phyloP scores from a whole-genome alignment of 495 filamentous ascomycete species.

The Staphylotrichum longicolle region DNA sequence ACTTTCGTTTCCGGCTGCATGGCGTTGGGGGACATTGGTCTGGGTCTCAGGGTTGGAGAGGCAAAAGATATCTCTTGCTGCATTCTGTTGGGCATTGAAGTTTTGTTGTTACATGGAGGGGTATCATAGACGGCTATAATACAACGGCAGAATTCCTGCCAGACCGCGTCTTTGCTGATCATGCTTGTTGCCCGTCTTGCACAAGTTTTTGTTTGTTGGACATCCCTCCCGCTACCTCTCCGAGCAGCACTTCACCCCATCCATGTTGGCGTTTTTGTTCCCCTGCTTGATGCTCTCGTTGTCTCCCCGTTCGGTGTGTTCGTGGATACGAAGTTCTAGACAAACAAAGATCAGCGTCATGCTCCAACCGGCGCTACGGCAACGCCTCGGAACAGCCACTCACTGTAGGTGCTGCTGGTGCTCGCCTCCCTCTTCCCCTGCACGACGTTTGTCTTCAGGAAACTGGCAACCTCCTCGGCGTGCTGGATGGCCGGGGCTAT shows the following conservation, averaged over 20 bases:
- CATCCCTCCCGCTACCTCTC: constrained; percentile 30
- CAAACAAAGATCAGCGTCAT: background rate
- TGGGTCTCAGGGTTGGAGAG: constrained; percentile 26
- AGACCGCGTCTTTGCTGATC: constrained; percentile 9
- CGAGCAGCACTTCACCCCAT: constrained; percentile 47
- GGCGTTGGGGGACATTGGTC: constrained; percentile 37
- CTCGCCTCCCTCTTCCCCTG: constrained; percentile 68
- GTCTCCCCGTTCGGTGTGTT: constrained; percentile 86
- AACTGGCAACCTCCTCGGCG: constrained; percentile 77
- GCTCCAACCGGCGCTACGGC: no score
- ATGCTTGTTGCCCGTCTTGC: constrained; percentile 3
- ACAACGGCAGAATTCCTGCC: constrained; percentile 27
- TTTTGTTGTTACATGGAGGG: constrained; percentile 31
- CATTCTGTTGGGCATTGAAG: constrained; percentile 19
- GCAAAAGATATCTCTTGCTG: constrained; percentile 17
- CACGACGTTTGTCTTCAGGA: constrained; percentile 81
- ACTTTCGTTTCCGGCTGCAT: constrained; percentile 40
- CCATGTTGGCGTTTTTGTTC: constrained; percentile 43
- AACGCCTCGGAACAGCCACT: constrained; percentile 27
- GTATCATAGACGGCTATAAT: constrained; percentile 36
- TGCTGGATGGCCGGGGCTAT: constrained; percentile 58
- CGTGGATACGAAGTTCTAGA: constrained; percentile 79
- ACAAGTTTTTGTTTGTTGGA: constrained; percentile 14
- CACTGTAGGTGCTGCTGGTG: constrained; percentile 67
- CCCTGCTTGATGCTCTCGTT: constrained; percentile 77